A percentile compares a stretch with the other conserved stretches of the same genome.
These are phyloP conservation scores for Toxicodendron radicans DNA, from an alignment of 345 rosid genomes.

Conservation along the genomic window DNA sequence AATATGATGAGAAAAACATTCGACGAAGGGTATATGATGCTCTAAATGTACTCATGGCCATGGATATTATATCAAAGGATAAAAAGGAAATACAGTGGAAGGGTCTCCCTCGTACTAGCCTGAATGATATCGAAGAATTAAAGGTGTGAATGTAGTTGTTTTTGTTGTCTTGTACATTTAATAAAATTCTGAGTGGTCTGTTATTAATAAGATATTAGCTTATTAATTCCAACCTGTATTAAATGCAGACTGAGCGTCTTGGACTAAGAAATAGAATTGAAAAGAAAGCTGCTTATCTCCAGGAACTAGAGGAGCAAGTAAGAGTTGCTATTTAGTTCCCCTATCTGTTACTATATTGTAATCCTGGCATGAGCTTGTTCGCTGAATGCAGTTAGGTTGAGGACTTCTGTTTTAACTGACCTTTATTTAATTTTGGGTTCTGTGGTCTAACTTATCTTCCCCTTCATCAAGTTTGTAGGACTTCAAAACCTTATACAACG, in stretches of 20 bases:
- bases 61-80: slow-evolving; percentile 97
- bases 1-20: slow-evolving; percentile 97
- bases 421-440: slow-evolving; percentile 8
- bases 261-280: slow-evolving; percentile 75
- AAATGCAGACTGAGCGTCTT: slow-evolving; percentile 66
- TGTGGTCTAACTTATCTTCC: slow-evolving; percentile 22
- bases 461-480: slow-evolving; percentile 62
- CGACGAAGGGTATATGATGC: slow-evolving; percentile 99
- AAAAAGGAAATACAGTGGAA: slow-evolving; percentile 98
- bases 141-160: slow-evolving; percentile 56
- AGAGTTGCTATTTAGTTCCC: slow-evolving; percentile 26
- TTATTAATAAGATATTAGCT: slow-evolving; percentile 24
- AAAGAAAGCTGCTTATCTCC: slow-evolving; percentile 84
- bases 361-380: slow-evolving; percentile 13
- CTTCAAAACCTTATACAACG: slow-evolving; percentile 82
- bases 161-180: slow-evolving; percentile 12
- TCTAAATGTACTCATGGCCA: slow-evolving; percentile 96
- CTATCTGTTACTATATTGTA: not conserved
- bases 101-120: slow-evolving; percentile 95
- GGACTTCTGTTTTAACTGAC: not conserved
- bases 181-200: slow-evolving; percentile 7
- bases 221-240: slow-evolving; percentile 19
- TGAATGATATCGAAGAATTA: slow-evolving; percentile 87
- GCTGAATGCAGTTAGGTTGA: slow-evolving; percentile 16
- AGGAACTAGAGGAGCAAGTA: slow-evolving; percentile 96